Conservation (phyloP, 108 stramenopile genomes). For the Aurantiochytrium sp. region DNA sequence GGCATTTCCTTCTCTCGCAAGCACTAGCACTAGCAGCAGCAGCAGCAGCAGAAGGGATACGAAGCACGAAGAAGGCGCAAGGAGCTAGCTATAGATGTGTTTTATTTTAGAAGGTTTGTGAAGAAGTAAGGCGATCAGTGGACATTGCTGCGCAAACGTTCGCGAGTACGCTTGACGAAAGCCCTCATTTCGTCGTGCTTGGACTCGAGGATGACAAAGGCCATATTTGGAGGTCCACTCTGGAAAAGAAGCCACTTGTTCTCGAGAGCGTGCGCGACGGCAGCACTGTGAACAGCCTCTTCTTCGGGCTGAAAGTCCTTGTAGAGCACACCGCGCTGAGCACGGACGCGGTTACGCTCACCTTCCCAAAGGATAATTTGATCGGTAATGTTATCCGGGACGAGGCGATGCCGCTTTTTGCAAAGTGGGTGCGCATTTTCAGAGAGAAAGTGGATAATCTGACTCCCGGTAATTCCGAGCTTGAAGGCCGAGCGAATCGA, state of each 20-base stretch:
- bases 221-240: background rate
- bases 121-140: too few species aligned
- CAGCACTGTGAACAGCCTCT: background rate
- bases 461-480: background rate
- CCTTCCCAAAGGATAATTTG: conserved; percentile 6
- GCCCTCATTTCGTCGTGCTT: background rate
- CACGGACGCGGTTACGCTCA: background rate
- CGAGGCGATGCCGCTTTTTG: background rate
- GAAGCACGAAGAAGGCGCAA: too few species aligned
- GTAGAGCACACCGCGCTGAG: background rate
- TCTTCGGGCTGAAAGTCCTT: background rate
- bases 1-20: too few species aligned
- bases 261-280: background rate
- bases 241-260: conserved; percentile 12
- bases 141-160: background rate
- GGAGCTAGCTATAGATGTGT: too few species aligned
- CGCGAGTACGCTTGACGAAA: background rate
- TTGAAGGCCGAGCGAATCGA: background rate
- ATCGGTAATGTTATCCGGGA: conserved; percentile 8
- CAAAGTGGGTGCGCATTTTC: conserved; percentile 14
- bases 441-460: background rate
- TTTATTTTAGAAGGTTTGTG: too few species aligned
- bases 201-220: background rate
- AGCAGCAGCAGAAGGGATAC: too few species aligned
- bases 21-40: too few species aligned